These are phyloP conservation scores for Moringa oleifera DNA, from an alignment of 345 rosid species.

Conservation along the genomic window DNA sequence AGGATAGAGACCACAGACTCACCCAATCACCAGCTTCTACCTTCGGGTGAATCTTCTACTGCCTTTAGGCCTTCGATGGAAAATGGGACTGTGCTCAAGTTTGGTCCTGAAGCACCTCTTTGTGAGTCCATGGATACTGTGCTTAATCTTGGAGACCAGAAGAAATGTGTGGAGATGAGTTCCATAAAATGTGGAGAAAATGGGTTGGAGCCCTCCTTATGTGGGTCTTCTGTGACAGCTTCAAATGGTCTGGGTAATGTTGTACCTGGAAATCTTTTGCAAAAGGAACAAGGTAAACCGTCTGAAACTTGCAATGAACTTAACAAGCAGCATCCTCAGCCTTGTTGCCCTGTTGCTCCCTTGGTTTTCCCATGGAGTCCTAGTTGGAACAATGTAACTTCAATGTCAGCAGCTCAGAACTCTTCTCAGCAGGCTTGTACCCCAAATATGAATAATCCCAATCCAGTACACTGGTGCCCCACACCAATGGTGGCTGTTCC, in stretches of 20 bases:
- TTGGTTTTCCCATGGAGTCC: constrained; percentile 46
- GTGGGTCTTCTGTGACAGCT: constrained; percentile 32
- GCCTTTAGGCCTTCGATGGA: constrained; percentile 31
- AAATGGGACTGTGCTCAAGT: constrained; percentile 47
- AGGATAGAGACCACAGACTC: constrained; percentile 36
- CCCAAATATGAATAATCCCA: constrained; percentile 18
- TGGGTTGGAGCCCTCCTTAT: constrained; percentile 33
- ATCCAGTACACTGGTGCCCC: constrained; percentile 46
- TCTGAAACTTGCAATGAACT: constrained; percentile 22
- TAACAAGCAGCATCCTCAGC: constrained; percentile 18
- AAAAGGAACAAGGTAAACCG: constrained; percentile 26
- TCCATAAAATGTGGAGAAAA: constrained; percentile 24
- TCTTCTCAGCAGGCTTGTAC: constrained; percentile 26
- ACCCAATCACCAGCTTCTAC: constrained; percentile 26
- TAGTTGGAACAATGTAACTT: constrained; percentile 23
- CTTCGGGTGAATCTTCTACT: constrained; percentile 27
- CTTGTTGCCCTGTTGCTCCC: constrained; percentile 36
- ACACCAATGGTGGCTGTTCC: constrained; percentile 39
- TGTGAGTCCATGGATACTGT: constrained; percentile 51
- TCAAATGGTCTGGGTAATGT: constrained; percentile 24
- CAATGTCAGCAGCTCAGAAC: constrained; percentile 22
- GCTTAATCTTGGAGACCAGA: constrained; percentile 47
- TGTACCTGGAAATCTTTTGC: constrained; percentile 18
- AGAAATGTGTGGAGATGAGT: constrained; percentile 25
- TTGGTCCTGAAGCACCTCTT: constrained; percentile 52